Conservation (phyloP, 2,329 filamentous ascomycete species). For the Emergomyces pasteurianus region DNA sequence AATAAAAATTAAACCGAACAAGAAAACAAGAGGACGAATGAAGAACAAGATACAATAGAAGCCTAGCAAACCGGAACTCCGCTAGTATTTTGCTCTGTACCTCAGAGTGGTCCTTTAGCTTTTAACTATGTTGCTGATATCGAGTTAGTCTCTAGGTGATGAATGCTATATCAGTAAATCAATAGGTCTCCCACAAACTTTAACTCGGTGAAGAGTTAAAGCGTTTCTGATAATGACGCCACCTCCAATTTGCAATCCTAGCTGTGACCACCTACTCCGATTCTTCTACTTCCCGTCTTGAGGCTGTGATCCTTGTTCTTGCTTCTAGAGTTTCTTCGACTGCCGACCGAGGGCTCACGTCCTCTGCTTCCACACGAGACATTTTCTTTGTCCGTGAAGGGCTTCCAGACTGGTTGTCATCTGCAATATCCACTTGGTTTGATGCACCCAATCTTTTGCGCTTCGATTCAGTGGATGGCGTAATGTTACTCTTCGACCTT, state of each 20-base stretch:
- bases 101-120: neutral
- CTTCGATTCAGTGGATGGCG: conserved; percentile 15
- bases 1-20: neutral
- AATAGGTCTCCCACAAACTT: neutral
- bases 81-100: neutral
- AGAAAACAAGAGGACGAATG: neutral
- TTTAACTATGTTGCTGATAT: neutral
- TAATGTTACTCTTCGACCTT: neutral
- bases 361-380: conserved; percentile 9
- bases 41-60: neutral
- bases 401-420: conserved; percentile 1
- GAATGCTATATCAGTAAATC: neutral
- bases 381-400: conserved; percentile 14
- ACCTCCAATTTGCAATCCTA: neutral
- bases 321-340: conserved; percentile 14
- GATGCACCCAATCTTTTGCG: conserved; percentile 14
- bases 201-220: neutral
- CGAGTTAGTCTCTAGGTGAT: neutral
- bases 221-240: neutral
- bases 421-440: neutral
- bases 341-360: conserved; percentile 8
- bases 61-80: neutral
- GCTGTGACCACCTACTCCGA: neutral
- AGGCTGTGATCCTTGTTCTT: conserved; percentile 6
- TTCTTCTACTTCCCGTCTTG: neutral